Percentiles rank a stretch among this genome's conserved stretches.
Evolutionary conservation across 352 stramenopile genomes (phyloP).

Genomic region (Globisporangium cystogenes): DNA sequence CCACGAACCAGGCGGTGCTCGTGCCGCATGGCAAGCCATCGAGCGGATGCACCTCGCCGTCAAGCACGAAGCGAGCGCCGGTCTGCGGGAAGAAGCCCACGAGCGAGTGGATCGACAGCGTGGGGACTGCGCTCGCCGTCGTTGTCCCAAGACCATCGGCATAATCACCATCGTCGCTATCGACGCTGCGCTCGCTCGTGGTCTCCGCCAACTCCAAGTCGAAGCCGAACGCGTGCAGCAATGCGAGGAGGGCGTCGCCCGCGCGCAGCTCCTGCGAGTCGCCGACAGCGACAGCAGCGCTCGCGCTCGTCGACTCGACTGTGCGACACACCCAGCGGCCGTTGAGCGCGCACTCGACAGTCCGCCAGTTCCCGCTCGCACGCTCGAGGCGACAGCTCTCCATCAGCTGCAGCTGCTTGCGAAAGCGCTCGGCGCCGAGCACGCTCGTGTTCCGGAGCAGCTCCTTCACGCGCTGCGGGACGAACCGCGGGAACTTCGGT

Average conservation of each 20-base stretch:
- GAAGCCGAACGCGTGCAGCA: slow-evolving; percentile 5
- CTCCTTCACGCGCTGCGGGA: slow-evolving; percentile 2
- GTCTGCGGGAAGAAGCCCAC: not conserved
- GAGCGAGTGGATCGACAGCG: not conserved
- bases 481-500: not conserved
- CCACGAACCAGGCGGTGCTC: not conserved
- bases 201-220: not conserved
- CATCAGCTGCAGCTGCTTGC: slow-evolving; percentile 4
- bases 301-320: not conserved
- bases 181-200: not conserved
- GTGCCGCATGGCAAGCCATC: not conserved
- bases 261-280: slow-evolving; percentile 1
- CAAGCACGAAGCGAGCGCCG: not conserved
- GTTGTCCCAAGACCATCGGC: not conserved
- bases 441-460: slow-evolving; percentile 10
- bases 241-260: not conserved
- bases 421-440: slow-evolving; percentile 5
- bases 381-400: not conserved
- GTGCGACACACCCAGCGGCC: slow-evolving; percentile 14
- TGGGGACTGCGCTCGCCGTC: not conserved
- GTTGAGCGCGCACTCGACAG: slow-evolving; percentile 1
- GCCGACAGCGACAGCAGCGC: no score
- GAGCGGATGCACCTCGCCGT: not conserved
- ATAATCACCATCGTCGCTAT: not conserved
- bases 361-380: no score